A percentile compares a stretch with the other conserved stretches of the same genome.
These are phyloP conservation scores for Neodidymelliopsis sp. DNA, from an alignment of 2,329 filamentous ascomycete genomes.

Conservation along the genomic window DNA sequence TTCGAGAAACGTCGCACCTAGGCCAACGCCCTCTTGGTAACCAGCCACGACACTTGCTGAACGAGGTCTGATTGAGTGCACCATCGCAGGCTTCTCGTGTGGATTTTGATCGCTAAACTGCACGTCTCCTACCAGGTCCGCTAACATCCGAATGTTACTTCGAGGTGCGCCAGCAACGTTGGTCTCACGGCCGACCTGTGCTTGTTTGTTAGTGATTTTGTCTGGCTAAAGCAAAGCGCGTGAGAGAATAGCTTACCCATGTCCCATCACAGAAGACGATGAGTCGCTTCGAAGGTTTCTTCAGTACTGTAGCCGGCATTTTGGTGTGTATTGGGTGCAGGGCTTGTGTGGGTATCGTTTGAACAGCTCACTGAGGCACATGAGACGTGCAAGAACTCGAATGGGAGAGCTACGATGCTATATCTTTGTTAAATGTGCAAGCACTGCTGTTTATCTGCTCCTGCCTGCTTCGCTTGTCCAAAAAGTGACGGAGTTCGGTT, in stretches of 20 bases:
- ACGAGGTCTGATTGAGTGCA: conserved; percentile 32
- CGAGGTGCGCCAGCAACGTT: conserved; percentile 33
- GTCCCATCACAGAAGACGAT: conserved; percentile 47
- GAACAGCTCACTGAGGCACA: too few species aligned
- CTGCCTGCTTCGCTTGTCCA: conserved; percentile 11
- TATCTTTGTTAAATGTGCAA: background rate
- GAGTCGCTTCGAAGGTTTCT: conserved; percentile 34
- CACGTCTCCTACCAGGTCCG: conserved; percentile 42
- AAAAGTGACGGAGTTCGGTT: conserved; percentile 6
- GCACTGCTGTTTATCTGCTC: conserved; percentile 1
- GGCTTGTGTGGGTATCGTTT: too few species aligned
- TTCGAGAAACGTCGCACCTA: conserved; percentile 45
- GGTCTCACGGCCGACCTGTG: conserved; percentile 41
- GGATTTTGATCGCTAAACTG: conserved; percentile 20
- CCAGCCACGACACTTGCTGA: conserved; percentile 36
- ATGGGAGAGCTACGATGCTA: too few species aligned
- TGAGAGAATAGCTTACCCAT: conserved; percentile 28
- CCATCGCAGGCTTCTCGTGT: conserved; percentile 20
- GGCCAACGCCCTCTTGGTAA: conserved; percentile 49
- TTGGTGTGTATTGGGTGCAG: background rate
- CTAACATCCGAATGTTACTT: conserved; percentile 45
- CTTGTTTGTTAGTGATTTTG: background rate
- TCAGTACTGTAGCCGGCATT: conserved; percentile 20
- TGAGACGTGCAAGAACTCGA: too few species aligned
- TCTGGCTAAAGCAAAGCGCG: background rate